Conservation (phyloP, 2,329 filamentous ascomycete genomes). For the Beauveria sp. region DNA sequence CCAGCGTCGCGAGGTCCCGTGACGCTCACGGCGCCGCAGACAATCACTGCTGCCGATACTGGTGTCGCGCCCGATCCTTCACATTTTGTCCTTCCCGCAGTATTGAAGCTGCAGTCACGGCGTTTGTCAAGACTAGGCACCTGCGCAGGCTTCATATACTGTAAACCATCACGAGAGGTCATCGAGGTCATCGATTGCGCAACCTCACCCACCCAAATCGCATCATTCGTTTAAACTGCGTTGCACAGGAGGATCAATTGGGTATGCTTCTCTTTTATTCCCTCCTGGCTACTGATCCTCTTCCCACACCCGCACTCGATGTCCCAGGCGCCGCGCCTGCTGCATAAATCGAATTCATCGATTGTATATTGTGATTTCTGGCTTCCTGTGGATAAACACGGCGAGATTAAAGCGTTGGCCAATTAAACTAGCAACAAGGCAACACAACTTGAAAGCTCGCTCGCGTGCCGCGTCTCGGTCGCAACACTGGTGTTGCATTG, state of each 20-base stretch:
- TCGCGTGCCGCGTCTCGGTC: not conserved
- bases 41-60: not conserved
- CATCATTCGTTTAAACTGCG: not conserved
- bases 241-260: conserved; percentile 1
- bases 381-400: conserved; percentile 10
- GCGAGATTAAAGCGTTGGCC: conserved; percentile 8
- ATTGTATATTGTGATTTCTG: conserved; percentile 12
- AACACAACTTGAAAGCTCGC: not conserved
- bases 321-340: not conserved
- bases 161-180: conserved; percentile 1
- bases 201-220: not conserved
- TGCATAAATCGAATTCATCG: conserved; percentile 10
- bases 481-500: not conserved
- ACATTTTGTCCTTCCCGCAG: not conserved
- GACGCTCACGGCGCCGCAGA: not conserved
- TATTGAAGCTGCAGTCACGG: not conserved
- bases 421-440: conserved; percentile 10
- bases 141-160: conserved; percentile 1
- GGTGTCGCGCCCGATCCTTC: not conserved
- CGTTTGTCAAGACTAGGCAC: not conserved
- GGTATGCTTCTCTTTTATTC: conserved; percentile 10
- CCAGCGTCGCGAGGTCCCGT: conserved; percentile 1
- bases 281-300: conserved; percentile 6
- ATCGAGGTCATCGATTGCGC: not conserved
- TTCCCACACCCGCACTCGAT: not conserved